Percentiles rank a stretch among this genome's conserved stretches.
phyloP scores from a whole-genome alignment of 768 basidiomycete species.

The Suillus lakei region DNA sequence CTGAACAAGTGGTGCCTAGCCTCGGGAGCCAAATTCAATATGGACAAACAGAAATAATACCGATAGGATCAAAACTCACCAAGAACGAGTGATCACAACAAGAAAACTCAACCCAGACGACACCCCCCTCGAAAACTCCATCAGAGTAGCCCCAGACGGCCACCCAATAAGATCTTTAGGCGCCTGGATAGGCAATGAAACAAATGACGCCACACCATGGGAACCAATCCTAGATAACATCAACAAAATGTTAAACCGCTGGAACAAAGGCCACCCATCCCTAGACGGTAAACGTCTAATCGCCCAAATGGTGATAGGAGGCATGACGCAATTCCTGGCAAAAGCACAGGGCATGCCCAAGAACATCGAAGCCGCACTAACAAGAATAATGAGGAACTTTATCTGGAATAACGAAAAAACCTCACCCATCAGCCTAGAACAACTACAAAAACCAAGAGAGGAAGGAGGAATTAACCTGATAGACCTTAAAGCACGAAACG shows the following conservation, averaged over 20 bases:
- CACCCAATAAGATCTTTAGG: not conserved
- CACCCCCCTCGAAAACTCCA: too few species aligned
- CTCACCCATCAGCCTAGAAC: not conserved
- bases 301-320: not conserved
- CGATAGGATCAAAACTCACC: not conserved
- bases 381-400: not conserved
- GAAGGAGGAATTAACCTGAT: too few species aligned
- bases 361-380: not conserved
- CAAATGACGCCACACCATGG: not conserved
- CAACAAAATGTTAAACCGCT: fast-evolving
- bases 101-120: not conserved
- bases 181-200: not conserved
- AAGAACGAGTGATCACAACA: not conserved
- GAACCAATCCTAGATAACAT: not conserved
- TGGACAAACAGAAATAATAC: slow-evolving; percentile 26
- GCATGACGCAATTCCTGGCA: not conserved
- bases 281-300: not conserved
- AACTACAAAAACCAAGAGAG: too few species aligned
- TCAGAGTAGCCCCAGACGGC: not conserved
- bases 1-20: slow-evolving; percentile 22
- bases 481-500: too few species aligned
- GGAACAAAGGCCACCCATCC: not conserved
- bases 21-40: slow-evolving; percentile 23
- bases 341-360: not conserved
- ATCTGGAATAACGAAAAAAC: not conserved